Evolutionary conservation across 306 rosid species (phyloP), one percentile per base, ranked within the genome.

Genomic region (Amphicarpaea edgeworthii): DNA sequence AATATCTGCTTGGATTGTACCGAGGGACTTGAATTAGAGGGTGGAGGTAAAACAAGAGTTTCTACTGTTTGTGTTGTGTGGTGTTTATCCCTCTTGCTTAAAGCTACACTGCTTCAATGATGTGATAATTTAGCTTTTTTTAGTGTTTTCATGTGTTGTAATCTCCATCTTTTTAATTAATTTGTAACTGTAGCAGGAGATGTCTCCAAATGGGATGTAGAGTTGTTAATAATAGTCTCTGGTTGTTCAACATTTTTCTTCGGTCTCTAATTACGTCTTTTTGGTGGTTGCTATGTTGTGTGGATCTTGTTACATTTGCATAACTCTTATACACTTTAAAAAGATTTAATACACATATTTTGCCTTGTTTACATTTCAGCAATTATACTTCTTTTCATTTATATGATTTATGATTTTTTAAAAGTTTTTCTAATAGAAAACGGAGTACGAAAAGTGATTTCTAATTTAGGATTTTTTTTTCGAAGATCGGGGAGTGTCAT

Each of bases 111-210:
- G 80, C 61, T 68, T 74, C 49, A 73, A 12, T 58, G 63, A 54
- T 75, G 61, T 80, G 63, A 21, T 55, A 11, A 17, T 80, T 51
- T 70, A 57, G 83, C 38, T 4, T 74, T 45, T 4, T 74, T 45
- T 68, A 34, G 77, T 49, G 34, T 64, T 63, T 75, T 75, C 8
- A 23, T 37, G 42, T 65, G 70, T 77, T 71, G 73, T 67, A 72
- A 51, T 72, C 69, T 76, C 78, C 80, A 32, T 69, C 37, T 73
- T 70, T 47, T 54, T 79, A 19, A 71, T 71, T 76, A 19, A 71
- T 71, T 76, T 76, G 79, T 80, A 80, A 71, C 21, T 57, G 77
- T 72, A 84, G 85, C 69, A 60, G 76, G 54, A 17, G 30, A 54
- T 12, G 17, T 43, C 38, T 70, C 32, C 46, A 38, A 50, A n/a